Evolutionary conservation across 164 flowering plant genomes (phyloP), one percentile per base, ranked within the genome.

Genomic region (Paratinospora sagittata): DNA sequence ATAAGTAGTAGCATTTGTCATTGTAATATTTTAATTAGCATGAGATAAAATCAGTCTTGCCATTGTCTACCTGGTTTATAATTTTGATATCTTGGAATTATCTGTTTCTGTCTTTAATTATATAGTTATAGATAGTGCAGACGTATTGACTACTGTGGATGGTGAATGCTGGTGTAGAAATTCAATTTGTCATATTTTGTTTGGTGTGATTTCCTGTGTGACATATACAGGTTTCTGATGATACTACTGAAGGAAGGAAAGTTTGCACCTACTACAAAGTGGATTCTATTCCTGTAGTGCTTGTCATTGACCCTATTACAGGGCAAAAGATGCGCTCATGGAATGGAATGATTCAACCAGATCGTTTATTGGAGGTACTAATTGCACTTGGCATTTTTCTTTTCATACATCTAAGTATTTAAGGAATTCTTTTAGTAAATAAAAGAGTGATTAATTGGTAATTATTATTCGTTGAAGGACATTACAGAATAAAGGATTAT

Each of bases 321-420:
- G 99, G 99, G 55, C 97, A 93, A 74, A 96, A 88, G 73, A 88
- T 96, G 93, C 89, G 88, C 6, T 86, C 87, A 27, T 92, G 99
- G 98, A 75, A 36, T 78, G 97, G 99, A 75, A 89, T 90, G 97
- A 78, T 96, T 74, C 87, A 87, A 72, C 92, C 98, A 19, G 95
- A 93, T 66, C 80, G 84, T 23, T 80, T 96, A 79, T 81, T 96
- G 55, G 99, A 96, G 97, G 99, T 96, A 82, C n/a, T n/a, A n/a
- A n/a, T 55, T 70, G 65, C 16, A 65, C 10, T 76, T 62, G 34
- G 45, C 49, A 41, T 52, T 47, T 72, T 36, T 13, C 49, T 66
- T 66, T 66, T 66, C 52, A 37, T 10, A 17, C 11, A 24, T 62
- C 23, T 30, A 4, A n/a, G 34, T 65, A 10, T 21, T 4, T 55